These are phyloP conservation scores for Globisporangium ultimum DNA, from an alignment of 352 stramenopile species.

Conservation along the genomic window DNA sequence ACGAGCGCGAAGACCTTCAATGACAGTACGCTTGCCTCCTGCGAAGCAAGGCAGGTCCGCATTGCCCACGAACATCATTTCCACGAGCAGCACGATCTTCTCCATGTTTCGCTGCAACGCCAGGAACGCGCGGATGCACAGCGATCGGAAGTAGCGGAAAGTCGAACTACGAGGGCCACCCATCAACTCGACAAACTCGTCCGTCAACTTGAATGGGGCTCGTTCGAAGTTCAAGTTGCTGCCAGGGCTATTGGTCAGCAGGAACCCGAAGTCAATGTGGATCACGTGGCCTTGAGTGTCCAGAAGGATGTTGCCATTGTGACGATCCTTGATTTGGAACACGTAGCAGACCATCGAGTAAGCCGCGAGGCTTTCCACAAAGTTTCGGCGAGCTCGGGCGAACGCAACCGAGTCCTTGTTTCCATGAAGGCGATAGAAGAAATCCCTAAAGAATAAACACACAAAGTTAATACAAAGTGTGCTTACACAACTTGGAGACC, in stretches of 20 bases:
- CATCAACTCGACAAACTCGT: conserved; percentile 95
- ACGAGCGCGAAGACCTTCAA: conserved; percentile 70
- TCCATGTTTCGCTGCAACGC: conserved; percentile 92
- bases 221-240: conserved; percentile 96
- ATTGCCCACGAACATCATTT: conserved; percentile 95
- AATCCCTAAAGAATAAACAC: conserved; percentile 46
- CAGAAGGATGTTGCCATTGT: conserved; percentile 99
- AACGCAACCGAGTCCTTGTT: conserved; percentile 69
- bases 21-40: conserved; percentile 74
- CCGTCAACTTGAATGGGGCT: conserved; percentile 97
- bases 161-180: conserved; percentile 88
- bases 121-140: conserved; percentile 96
- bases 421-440: conserved; percentile 92
- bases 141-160: conserved; percentile 94
- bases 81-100: conserved; percentile 93
- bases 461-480: too few relatives aligned
- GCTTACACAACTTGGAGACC: conserved; percentile 53
- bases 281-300: conserved; percentile 96
- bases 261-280: conserved; percentile 99
- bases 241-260: conserved; percentile 93
- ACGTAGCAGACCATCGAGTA: conserved; percentile 99
- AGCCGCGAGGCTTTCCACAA: conserved; percentile 91
- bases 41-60: conserved; percentile 79
- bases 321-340: conserved; percentile 97
- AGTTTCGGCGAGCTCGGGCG: conserved; percentile 82